These are phyloP conservation scores for Scorias spongiosa DNA, from an alignment of 2,329 filamentous ascomycete genomes.

Conservation along the genomic window DNA sequence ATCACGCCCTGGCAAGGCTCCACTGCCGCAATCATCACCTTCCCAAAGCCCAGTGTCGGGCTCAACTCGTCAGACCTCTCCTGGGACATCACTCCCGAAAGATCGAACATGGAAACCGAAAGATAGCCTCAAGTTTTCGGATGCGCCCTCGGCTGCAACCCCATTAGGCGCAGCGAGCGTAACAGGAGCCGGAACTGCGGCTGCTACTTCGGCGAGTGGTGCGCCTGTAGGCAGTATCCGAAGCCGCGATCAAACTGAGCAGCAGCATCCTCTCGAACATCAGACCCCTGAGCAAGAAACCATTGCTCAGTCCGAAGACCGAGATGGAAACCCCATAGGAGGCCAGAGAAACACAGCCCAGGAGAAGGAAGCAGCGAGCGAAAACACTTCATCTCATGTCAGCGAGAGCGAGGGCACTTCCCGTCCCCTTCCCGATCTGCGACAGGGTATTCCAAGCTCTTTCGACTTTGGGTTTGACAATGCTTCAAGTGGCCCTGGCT, in stretches of 20 bases:
- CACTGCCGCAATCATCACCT: slow-evolving; percentile 4
- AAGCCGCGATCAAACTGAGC: slow-evolving; percentile 20
- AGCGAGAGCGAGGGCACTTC: slow-evolving; percentile 4
- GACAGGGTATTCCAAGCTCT: slow-evolving; percentile 87
- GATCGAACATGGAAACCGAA: slow-evolving; percentile 27
- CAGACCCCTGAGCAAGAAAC: slow-evolving; percentile 11
- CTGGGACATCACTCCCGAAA: slow-evolving; percentile 17
- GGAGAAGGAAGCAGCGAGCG: slow-evolving; percentile 13
- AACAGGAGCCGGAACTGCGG: slow-evolving; percentile 6
- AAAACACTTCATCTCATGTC: slow-evolving; percentile 7
- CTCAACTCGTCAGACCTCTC: slow-evolving; percentile 17
- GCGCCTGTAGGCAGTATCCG: slow-evolving; percentile 16
- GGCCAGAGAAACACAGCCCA: slow-evolving; percentile 12
- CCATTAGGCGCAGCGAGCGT: not conserved
- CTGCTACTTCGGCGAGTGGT: slow-evolving; percentile 4
- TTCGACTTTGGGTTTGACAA: slow-evolving; percentile 55
- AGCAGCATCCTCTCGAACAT: slow-evolving; percentile 7
- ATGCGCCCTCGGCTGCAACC: slow-evolving; percentile 8
- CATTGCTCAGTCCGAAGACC: slow-evolving; percentile 14
- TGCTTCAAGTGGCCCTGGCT: slow-evolving; percentile 7
- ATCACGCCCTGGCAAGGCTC: slow-evolving; percentile 5
- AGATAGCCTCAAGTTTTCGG: slow-evolving; percentile 25
- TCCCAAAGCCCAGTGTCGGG: slow-evolving; percentile 3
- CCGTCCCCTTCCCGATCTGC: slow-evolving; percentile 69
- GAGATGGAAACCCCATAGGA: slow-evolving; percentile 15